Conservation (phyloP, 1,284 basidiomycete species). For the Microbotryomycetes sp. region DNA sequence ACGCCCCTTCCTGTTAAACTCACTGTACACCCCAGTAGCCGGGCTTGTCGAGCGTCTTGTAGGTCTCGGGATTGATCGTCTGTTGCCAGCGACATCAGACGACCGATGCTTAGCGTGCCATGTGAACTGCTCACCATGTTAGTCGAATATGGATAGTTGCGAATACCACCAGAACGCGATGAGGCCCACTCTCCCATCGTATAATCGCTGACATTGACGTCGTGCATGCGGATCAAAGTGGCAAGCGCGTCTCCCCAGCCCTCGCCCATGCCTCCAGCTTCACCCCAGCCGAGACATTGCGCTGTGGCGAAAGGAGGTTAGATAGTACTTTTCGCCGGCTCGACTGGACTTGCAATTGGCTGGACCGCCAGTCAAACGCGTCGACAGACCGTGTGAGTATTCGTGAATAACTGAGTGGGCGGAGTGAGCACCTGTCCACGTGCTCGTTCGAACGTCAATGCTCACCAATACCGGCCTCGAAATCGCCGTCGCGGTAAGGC, state of each 20-base stretch:
- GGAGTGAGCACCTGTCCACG: background rate
- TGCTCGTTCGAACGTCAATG: background rate
- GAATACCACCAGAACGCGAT: slow-evolving; percentile 66
- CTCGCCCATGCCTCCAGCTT: slow-evolving; percentile 82
- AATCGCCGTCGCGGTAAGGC: slow-evolving; percentile 87
- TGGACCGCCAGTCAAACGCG: slow-evolving; percentile 87
- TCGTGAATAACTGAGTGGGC: slow-evolving; percentile 28
- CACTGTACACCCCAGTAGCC: slow-evolving; percentile 73
- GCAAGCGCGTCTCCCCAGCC: slow-evolving; percentile 31
- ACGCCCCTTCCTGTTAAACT: slow-evolving; percentile 29
- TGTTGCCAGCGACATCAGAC: background rate
- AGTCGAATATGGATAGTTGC: slow-evolving; percentile 74
- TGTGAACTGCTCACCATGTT: slow-evolving; percentile 45
- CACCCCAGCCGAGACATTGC: slow-evolving; percentile 88
- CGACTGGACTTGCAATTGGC: slow-evolving; percentile 65
- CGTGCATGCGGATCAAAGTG: slow-evolving; percentile 30
- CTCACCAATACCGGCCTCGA: slow-evolving; percentile 52
- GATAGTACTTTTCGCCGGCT: slow-evolving; percentile 36
- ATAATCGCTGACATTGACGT: slow-evolving; percentile 16
- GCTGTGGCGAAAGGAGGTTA: slow-evolving; percentile 86
- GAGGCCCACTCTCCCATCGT: slow-evolving; percentile 93
- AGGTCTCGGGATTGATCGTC: slow-evolving; percentile 78
- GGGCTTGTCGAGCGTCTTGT: slow-evolving; percentile 91
- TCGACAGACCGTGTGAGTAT: slow-evolving; percentile 75
- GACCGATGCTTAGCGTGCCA: too few relatives aligned